phyloP scores from a whole-genome alignment of 805 yeast species.

The Priceomyces melissophilus region DNA sequence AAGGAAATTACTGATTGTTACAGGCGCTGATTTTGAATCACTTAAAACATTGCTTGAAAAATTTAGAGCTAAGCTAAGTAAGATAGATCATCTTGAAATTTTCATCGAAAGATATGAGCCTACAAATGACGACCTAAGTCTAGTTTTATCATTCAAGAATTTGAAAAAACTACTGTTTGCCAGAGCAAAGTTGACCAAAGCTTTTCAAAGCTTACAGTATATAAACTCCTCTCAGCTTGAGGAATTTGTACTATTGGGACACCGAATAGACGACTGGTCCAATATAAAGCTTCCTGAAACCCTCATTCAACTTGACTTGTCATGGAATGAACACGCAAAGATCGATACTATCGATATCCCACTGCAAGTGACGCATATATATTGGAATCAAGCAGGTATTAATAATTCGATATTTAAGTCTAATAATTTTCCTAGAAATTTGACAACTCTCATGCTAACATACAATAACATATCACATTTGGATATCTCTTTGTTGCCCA shows the following conservation, averaged over 20 bases:
- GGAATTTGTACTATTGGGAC: conserved; percentile 32
- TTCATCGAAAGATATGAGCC: conserved; percentile 25
- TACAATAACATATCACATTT: conserved; percentile 21
- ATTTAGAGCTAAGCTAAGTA: conserved; percentile 15
- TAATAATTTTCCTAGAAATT: conserved; percentile 16
- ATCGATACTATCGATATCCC: conserved; percentile 23
- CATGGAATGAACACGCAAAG: conserved; percentile 29
- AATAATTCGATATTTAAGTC: conserved; percentile 8
- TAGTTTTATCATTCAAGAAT: conserved; percentile 22
- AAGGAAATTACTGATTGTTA: conserved; percentile 19
- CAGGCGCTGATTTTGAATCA: conserved; percentile 30
- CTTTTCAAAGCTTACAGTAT: conserved; percentile 3
- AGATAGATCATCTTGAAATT: conserved; percentile 20
- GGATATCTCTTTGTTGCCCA: conserved; percentile 24
- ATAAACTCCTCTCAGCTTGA: conserved; percentile 13
- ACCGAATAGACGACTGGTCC: conserved; percentile 28
- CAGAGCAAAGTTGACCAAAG: conserved; percentile 14
- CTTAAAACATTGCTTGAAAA: conserved; percentile 20
- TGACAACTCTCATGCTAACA: conserved; percentile 32
- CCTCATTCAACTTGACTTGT: conserved; percentile 28
- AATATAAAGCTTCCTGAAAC: conserved; percentile 21
- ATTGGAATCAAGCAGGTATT: conserved; percentile 29
- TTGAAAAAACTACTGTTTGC: conserved; percentile 29
- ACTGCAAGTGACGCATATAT: conserved; percentile 20
- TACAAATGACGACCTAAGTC: conserved; percentile 15